phyloP scores from a whole-genome alignment of 2,329 filamentous ascomycete species.

The Periglandula ipomoeae region DNA sequence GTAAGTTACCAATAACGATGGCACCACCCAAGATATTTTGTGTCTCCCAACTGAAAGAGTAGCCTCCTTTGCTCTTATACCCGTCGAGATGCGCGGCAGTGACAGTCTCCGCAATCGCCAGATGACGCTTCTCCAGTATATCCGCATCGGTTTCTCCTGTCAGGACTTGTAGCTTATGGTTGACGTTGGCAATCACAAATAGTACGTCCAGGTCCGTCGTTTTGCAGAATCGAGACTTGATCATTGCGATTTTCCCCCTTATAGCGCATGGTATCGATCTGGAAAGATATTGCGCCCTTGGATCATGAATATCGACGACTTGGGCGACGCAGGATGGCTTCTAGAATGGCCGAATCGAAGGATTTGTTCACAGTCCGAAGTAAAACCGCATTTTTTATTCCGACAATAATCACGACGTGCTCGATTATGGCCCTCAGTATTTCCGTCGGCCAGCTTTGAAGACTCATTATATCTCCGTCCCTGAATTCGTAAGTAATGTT shows the following conservation, averaged over 20 bases:
- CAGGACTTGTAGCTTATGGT: background rate
- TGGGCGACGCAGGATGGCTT: background rate
- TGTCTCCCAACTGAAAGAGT: background rate
- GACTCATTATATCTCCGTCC: too few species aligned
- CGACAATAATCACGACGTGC: background rate
- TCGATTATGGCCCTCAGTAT: too few species aligned
- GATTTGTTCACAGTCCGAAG: background rate
- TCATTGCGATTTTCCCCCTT: background rate
- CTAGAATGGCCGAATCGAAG: background rate
- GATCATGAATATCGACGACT: background rate
- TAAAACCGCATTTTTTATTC: background rate
- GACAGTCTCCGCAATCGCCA: background rate
- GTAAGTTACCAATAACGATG: background rate
- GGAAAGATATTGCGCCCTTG: too few species aligned
- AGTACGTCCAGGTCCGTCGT: background rate
- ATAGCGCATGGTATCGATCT: too few species aligned
- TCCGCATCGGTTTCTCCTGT: background rate
- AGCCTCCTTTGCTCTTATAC: background rate
- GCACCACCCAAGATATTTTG: conserved; percentile 1
- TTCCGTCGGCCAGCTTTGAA: too few species aligned
- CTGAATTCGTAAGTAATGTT: too few species aligned
- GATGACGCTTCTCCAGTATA: background rate
- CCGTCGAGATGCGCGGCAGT: background rate
- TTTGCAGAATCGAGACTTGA: conserved; percentile 2
- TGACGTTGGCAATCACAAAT: background rate